Evolutionary conservation across 345 rosid species (phyloP).

Genomic region (Populus euphratica): DNA sequence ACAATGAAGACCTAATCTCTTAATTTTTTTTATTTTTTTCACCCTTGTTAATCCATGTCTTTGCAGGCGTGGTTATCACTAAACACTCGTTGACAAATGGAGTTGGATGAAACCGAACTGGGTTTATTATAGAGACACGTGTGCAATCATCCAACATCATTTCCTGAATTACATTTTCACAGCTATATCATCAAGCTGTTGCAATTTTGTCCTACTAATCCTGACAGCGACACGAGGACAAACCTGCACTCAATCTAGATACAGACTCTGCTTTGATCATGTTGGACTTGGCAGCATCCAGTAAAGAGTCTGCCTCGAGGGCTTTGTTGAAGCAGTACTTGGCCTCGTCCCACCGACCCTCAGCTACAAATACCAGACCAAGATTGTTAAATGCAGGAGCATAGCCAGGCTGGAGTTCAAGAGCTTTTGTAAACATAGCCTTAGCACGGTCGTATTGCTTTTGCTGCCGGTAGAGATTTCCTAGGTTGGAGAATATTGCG

Average conservation of each 20-base stretch:
- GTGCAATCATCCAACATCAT: not conserved
- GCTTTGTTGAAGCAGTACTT: constrained; percentile 75
- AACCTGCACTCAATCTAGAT: constrained; percentile 11
- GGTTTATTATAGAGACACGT: too few relatives aligned
- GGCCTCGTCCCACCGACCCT: constrained; percentile 86
- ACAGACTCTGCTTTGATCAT: constrained; percentile 23
- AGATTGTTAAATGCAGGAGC: constrained; percentile 95
- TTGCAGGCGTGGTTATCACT: too few relatives aligned
- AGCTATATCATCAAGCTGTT: not conserved
- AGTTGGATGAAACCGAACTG: too few relatives aligned
- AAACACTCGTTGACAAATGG: too few relatives aligned
- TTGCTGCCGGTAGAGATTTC: constrained; percentile 80
- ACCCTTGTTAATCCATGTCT: too few relatives aligned
- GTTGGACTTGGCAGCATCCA: constrained; percentile 95
- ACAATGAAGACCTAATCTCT: too few relatives aligned
- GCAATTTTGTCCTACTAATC: not conserved
- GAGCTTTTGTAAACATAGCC: constrained; percentile 83
- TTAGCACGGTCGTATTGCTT: constrained; percentile 74
- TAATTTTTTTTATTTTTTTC: too few relatives aligned
- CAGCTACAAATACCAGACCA: constrained; percentile 87
- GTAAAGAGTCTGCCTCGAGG: constrained; percentile 67
- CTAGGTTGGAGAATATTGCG: constrained; percentile 75
- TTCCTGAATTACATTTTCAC: too few relatives aligned
- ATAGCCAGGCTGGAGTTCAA: constrained; percentile 80
- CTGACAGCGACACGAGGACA: not conserved